phyloP scores from a whole-genome alignment of 176 grass and related monocot species.

The Musa itinerans region DNA sequence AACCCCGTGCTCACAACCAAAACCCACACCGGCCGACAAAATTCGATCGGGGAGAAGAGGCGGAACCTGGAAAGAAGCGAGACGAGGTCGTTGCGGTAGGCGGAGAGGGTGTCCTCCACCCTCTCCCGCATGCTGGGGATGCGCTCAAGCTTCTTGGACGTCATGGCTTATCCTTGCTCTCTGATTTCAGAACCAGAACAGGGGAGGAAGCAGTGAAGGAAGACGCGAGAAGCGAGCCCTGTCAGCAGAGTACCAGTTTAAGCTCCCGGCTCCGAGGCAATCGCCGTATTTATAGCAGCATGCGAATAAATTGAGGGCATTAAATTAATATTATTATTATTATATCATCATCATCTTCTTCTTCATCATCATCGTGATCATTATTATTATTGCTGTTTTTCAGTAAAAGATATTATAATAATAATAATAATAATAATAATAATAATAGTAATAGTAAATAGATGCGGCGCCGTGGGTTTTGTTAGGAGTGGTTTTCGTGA shows the following conservation, averaged over 20 bases:
- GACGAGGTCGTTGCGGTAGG: conserved; percentile 91
- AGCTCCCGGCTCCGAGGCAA: too few species aligned
- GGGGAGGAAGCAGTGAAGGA: background rate
- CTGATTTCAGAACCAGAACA: background rate
- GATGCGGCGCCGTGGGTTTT: too few species aligned
- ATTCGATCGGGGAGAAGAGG: background rate
- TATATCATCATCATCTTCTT: too few species aligned
- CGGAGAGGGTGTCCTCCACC: conserved; percentile 76
- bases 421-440: too few species aligned
- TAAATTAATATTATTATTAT: too few species aligned
- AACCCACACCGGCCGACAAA: background rate
- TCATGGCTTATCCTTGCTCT: conserved; percentile 34
- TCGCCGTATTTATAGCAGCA: too few species aligned
- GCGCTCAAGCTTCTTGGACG: conserved; percentile 45
- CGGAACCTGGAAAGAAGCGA: conserved; percentile 64
- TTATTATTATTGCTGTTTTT: too few species aligned
- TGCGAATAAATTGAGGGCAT: too few species aligned
- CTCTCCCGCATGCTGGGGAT: conserved; percentile 60
- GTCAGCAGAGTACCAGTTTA: background rate
- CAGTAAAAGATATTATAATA: too few species aligned
- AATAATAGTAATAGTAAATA: too few species aligned
- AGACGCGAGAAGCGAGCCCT: background rate
- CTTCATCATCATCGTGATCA: too few species aligned
- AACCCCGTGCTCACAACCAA: background rate
- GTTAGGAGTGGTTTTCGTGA: too few species aligned